These are phyloP conservation scores for Exutisphaerella laricina DNA, from an alignment of 2,329 filamentous ascomycete species.

Conservation along the genomic window DNA sequence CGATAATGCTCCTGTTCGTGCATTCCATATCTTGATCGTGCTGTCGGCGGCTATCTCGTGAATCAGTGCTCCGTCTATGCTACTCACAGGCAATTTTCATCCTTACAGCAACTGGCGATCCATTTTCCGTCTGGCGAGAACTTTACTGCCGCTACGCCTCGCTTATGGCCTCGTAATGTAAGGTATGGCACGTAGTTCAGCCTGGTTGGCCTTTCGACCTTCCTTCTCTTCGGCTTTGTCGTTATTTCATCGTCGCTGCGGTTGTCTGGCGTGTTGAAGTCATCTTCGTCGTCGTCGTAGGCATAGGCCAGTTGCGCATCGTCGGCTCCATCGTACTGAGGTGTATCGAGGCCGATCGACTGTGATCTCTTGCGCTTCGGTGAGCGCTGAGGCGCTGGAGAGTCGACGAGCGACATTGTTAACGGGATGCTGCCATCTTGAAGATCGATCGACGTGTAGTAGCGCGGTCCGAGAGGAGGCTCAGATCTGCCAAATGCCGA, in stretches of 20 bases:
- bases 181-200: slow-evolving; percentile 66
- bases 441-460: no score
- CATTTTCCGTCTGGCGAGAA: slow-evolving; percentile 87
- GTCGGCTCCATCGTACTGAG: slow-evolving; percentile 17
- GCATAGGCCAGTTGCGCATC: slow-evolving; percentile 27
- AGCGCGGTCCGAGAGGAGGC: no score
- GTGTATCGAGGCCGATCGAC: slow-evolving; percentile 9
- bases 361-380: slow-evolving; percentile 27
- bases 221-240: slow-evolving; percentile 19
- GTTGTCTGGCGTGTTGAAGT: slow-evolving; percentile 25
- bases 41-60: slow-evolving; percentile 63
- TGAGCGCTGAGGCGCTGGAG: slow-evolving; percentile 19
- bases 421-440: no score
- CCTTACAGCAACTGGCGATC: slow-evolving; percentile 74
- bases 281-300: slow-evolving; percentile 31
- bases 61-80: slow-evolving; percentile 4
- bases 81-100: not conserved
- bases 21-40: slow-evolving; percentile 88
- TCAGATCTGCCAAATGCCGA: no score
- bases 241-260: slow-evolving; percentile 25
- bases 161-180: slow-evolving; percentile 69
- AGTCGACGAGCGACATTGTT: slow-evolving; percentile 19
- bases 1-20: slow-evolving; percentile 67
- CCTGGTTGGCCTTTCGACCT: slow-evolving; percentile 44
- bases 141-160: slow-evolving; percentile 74